Conservation (phyloP, 2,329 filamentous ascomycete species). For the Fusarium secorum region DNA sequence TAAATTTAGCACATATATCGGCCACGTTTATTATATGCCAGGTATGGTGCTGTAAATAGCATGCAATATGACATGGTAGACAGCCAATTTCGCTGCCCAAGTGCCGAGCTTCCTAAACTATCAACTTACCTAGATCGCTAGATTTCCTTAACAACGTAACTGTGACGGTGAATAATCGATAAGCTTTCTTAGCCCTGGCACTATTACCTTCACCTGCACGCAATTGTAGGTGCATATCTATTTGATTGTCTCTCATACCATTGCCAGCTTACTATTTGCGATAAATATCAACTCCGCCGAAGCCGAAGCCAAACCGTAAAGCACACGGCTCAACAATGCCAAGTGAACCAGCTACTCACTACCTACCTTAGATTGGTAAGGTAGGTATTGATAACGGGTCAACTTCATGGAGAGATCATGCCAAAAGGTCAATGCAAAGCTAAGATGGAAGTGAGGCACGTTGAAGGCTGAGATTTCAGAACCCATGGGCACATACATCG, state of each 20-base stretch:
- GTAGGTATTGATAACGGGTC: background rate
- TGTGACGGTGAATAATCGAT: background rate
- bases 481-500: background rate
- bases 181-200: background rate
- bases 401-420: background rate
- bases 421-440: background rate
- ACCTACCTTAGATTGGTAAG: background rate
- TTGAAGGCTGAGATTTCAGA: background rate
- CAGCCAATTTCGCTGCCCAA: background rate
- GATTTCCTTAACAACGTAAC: background rate
- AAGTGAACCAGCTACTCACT: background rate
- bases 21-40: background rate
- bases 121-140: background rate
- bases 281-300: background rate
- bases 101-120: background rate
- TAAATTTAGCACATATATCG: background rate
- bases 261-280: background rate
- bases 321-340: slow-evolving; percentile 7
- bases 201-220: background rate
- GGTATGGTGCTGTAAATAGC: background rate
- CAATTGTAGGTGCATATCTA: background rate
- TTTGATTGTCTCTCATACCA: background rate
- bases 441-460: slow-evolving; percentile 7
- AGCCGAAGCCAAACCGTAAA: background rate
- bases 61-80: background rate